A percentile compares a stretch with the other conserved stretches of the same genome.
These are phyloP conservation scores for Lentinula edodes DNA, from an alignment of 768 basidiomycete genomes.

Conservation along the genomic window DNA sequence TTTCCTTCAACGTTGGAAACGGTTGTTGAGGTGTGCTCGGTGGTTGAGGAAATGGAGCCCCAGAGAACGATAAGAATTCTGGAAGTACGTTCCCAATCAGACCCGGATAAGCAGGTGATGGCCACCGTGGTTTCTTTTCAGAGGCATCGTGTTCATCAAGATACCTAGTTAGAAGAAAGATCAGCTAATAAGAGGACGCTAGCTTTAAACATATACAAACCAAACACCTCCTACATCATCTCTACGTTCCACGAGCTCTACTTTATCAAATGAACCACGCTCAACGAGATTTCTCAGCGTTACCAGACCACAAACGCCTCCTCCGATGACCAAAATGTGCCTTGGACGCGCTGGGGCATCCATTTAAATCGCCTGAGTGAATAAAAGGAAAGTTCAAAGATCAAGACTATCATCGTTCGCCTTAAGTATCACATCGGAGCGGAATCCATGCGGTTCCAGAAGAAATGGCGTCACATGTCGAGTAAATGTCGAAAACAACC, in stretches of 20 bases:
- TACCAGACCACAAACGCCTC: conserved; percentile 42
- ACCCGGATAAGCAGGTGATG: conserved; percentile 41
- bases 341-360: conserved; percentile 14
- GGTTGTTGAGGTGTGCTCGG: conserved; percentile 26
- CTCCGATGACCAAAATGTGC: conserved; percentile 39
- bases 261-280: conserved; percentile 33
- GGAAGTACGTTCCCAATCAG: conserved; percentile 48
- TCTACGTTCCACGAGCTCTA: conserved; percentile 41
- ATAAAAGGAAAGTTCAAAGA: neutral
- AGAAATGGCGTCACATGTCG: neutral
- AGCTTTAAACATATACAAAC: conserved; percentile 19
- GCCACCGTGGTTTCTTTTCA: conserved; percentile 28
- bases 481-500: neutral
- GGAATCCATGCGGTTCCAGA: neutral
- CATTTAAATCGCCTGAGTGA: neutral
- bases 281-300: conserved; percentile 42
- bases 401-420: neutral
- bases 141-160: conserved; percentile 17
- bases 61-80: conserved; percentile 34
- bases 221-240: conserved; percentile 48
- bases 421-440: neutral
- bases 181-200: neutral
- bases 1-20: conserved; percentile 34
- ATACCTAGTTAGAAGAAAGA: conserved; percentile 19
- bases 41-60: conserved; percentile 28